A percentile compares a stretch with the other conserved stretches of the same genome.
Evolutionary conservation across 2,329 filamentous ascomycete species (phyloP).

Genomic region (Claviceps sp.): DNA sequence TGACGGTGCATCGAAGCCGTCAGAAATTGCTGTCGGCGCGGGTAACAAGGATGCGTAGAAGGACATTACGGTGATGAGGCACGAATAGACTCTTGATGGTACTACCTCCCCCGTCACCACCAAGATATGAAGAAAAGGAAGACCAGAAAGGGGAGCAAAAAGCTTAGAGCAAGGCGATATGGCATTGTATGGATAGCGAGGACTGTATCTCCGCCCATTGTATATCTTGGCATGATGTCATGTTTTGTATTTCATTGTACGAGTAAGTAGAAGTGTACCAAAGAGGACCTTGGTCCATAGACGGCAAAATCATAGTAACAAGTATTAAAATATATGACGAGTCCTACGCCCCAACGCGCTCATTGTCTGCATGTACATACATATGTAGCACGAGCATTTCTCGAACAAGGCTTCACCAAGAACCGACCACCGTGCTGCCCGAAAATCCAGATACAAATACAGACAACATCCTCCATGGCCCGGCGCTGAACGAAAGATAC

Average conservation of each 20-base stretch:
- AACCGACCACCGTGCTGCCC: too few species aligned
- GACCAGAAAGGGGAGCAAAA: neutral
- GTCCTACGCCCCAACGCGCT: too few species aligned
- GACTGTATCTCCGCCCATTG: neutral
- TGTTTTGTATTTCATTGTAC: conserved; percentile 5
- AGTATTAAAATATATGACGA: too few species aligned
- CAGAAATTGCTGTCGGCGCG: conserved; percentile 18
- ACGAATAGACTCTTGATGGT: neutral
- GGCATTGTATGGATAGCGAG: neutral
- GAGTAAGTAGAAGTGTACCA: neutral
- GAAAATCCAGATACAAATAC: too few species aligned
- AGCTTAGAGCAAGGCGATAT: neutral
- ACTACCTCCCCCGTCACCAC: neutral
- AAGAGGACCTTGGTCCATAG: conserved; percentile 1
- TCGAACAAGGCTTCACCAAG: too few species aligned
- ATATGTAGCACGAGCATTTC: too few species aligned
- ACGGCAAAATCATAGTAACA: neutral
- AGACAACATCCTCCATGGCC: too few species aligned
- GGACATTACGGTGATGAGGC: conserved; percentile 10
- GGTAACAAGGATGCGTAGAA: conserved; percentile 12
- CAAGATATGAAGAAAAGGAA: neutral
- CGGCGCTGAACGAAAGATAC: too few species aligned
- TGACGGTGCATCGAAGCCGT: conserved; percentile 8
- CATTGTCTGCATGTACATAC: neutral
- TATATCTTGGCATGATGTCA: conserved; percentile 4